Evolutionary conservation across 192 early-diverging fungal genomes (phyloP).

Genomic region (Podila horticola): DNA sequence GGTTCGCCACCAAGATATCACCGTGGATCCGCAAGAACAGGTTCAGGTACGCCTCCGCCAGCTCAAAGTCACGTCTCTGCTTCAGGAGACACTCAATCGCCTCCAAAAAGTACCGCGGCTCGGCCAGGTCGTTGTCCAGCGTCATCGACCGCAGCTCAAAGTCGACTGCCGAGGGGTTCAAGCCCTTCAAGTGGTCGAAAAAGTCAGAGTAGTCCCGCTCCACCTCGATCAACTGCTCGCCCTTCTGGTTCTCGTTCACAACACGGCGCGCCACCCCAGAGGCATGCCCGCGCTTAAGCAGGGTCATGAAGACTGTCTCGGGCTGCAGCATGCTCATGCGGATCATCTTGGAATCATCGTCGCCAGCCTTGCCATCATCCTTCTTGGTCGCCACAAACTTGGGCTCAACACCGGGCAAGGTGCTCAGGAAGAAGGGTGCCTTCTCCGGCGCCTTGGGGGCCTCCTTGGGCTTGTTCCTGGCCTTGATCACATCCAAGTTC

Average conservation of each 20-base stretch:
- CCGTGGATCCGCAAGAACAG: constrained; percentile 86
- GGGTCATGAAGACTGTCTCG: constrained; percentile 69
- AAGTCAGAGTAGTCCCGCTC: constrained; percentile 62
- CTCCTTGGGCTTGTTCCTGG: constrained; percentile 90
- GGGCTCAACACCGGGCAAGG: constrained; percentile 74
- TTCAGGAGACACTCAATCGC: constrained; percentile 69
- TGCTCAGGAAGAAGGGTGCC: constrained; percentile 95
- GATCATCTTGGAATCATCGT: constrained; percentile 51
- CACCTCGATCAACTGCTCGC: constrained; percentile 5
- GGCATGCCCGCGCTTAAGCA: constrained; percentile 62
- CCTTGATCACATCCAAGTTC: constrained; percentile 90
- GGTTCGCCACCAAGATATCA: constrained; percentile 75
- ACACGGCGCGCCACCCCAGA: constrained; percentile 48
- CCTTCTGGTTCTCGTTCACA: constrained; percentile 10
- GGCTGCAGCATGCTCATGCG: constrained; percentile 59
- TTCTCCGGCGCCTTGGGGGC: constrained; percentile 90
- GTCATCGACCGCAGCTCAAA: constrained; percentile 85
- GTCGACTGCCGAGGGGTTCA: constrained; percentile 88
- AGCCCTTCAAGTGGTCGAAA: constrained; percentile 75
- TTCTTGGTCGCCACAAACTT: constrained; percentile 68
- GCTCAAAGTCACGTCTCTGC: constrained; percentile 86
- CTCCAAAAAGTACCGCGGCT: constrained; percentile 74
- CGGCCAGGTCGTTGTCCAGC: constrained; percentile 68
- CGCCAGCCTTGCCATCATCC: constrained; percentile 33
- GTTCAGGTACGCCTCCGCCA: constrained; percentile 81